Percentiles rank a stretch among this genome's conserved stretches.
phyloP scores from a whole-genome alignment of 208 protist genomes.

The Acanthamoeba lenticulata region DNA sequence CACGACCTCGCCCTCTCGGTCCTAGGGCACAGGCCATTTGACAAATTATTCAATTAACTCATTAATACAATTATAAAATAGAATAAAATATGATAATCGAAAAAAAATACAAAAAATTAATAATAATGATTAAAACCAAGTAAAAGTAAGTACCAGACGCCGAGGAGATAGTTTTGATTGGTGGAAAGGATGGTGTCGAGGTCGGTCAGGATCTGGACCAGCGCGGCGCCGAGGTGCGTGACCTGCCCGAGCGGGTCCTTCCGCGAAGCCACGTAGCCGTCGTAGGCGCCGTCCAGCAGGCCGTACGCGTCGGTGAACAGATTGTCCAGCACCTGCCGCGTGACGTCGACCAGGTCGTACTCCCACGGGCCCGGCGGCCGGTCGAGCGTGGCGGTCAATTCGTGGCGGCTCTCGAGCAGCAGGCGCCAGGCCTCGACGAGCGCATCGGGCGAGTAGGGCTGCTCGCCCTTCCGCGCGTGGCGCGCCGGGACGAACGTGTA shows the following conservation, averaged over 20 bases:
- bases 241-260: constrained; percentile 70
- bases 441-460: background rate
- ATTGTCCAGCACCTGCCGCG: constrained; percentile 70
- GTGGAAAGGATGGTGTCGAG: constrained; percentile 78
- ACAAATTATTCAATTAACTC: background rate
- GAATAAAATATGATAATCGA: background rate
- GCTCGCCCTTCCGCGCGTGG: background rate
- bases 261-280: background rate
- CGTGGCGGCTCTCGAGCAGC: background rate
- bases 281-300: background rate
- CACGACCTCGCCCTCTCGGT: constrained; percentile 48
- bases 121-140: background rate
- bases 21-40: background rate
- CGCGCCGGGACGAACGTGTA: background rate
- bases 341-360: constrained; percentile 83
- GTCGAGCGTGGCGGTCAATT: background rate
- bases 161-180: constrained; percentile 78
- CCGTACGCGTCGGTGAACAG: constrained; percentile 38
- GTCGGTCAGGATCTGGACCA: constrained; percentile 63
- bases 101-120: background rate
- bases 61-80: background rate
- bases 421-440: background rate
- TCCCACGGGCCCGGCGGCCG: constrained; percentile 49
- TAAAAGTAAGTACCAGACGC: constrained; percentile 72
- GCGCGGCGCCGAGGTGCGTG: background rate